Evolutionary conservation across 2,329 filamentous ascomycete species (phyloP).

Genomic region (Fonsecaea pedrosoi): DNA sequence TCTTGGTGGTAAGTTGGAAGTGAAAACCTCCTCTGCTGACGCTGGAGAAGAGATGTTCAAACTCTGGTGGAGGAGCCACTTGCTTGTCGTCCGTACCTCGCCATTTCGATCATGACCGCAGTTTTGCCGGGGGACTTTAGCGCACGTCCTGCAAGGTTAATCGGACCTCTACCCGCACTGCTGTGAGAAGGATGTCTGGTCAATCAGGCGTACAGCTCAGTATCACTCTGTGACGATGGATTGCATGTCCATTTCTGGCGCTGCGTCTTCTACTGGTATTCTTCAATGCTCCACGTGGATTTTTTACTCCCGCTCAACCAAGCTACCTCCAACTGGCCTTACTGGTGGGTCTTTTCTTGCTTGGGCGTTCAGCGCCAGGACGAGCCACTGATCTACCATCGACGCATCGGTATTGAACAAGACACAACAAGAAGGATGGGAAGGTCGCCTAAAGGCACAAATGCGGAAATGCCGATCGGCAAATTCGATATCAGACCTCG

Average conservation of each 20-base stretch:
- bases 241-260: constrained; percentile 12
- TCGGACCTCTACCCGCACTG: background rate
- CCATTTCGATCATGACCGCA: constrained; percentile 3
- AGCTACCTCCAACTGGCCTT: constrained; percentile 4
- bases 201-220: background rate
- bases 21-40: background rate
- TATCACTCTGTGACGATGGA: constrained; percentile 6
- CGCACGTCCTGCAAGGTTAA: background rate
- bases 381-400: background rate
- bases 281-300: constrained; percentile 8
- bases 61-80: background rate
- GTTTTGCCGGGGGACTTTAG: constrained; percentile 7
- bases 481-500: background rate
- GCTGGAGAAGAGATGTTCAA: background rate
- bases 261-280: constrained; percentile 11
- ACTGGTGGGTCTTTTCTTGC: constrained; percentile 3
- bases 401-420: constrained; percentile 10
- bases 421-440: constrained; percentile 19
- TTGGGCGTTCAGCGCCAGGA: background rate
- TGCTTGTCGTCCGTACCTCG: background rate
- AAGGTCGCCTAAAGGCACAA: background rate
- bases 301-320: constrained; percentile 2
- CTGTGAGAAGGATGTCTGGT: background rate
- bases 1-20: background rate
- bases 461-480: constrained; percentile 12